Conservation (phyloP, 208 protist species). For the Phytomonas francai region DNA sequence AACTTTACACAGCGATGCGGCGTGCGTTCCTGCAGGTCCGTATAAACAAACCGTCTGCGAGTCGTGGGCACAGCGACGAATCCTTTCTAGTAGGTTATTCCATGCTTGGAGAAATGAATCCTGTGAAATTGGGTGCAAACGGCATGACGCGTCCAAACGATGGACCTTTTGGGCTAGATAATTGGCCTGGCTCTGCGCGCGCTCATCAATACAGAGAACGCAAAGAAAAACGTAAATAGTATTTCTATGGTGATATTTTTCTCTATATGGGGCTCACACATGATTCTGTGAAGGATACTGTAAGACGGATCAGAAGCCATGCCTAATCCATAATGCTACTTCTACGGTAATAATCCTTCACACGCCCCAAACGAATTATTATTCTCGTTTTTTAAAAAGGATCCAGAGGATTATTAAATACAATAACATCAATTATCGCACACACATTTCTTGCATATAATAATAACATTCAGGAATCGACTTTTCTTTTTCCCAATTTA, state of each 20-base stretch:
- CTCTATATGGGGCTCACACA: background rate
- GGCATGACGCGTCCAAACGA: conserved; percentile 22
- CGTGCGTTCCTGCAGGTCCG: conserved; percentile 35
- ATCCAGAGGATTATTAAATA: background rate
- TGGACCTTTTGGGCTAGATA: background rate
- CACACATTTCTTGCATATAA: background rate
- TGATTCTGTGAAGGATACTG: background rate
- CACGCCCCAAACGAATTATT: no score
- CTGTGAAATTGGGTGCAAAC: conserved; percentile 69
- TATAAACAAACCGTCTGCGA: conserved; percentile 61
- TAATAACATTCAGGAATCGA: background rate
- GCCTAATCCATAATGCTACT: background rate
- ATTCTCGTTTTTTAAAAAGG: no score
- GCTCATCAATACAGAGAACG: background rate
- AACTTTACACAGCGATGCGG: conserved; percentile 26
- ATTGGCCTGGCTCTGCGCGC: background rate
- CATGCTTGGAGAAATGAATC: conserved; percentile 17
- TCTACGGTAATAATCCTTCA: background rate
- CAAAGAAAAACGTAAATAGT: background rate
- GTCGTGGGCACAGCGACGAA: conserved; percentile 61
- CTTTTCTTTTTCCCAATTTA: conserved; percentile 7
- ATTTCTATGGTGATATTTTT: background rate
- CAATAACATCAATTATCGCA: conserved; percentile 1
- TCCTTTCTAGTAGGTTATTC: conserved; percentile 44
- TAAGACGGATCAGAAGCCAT: background rate